phyloP scores from a whole-genome alignment of 1,284 basidiomycete species.

The Papiliotrema flavescens region DNA sequence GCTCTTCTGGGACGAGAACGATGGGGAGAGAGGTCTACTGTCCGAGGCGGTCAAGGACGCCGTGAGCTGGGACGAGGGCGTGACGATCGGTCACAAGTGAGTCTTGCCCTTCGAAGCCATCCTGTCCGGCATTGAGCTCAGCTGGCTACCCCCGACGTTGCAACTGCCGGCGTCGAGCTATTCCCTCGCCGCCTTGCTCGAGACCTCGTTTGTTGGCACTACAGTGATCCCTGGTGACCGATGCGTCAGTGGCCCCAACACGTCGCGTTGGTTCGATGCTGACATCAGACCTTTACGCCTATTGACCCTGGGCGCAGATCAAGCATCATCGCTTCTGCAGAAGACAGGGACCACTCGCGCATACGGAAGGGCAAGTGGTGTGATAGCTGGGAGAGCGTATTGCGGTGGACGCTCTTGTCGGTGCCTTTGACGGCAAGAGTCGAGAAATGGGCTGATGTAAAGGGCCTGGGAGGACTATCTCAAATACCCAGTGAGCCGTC shows the following conservation, averaged over 20 bases:
- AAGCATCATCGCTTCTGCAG: conserved; percentile 3
- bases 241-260: conserved; percentile 12
- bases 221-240: conserved; percentile 21
- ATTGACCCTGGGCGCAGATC: conserved; percentile 14
- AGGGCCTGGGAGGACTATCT: conserved; percentile 7
- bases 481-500: not conserved
- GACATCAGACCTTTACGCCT: conserved; percentile 14
- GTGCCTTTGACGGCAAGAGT: not conserved
- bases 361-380: conserved; percentile 15
- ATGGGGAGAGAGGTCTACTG: conserved; percentile 14
- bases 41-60: conserved; percentile 6
- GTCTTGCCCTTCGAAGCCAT: not conserved
- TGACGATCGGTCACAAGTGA: conserved; percentile 23
- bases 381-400: conserved; percentile 11
- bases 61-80: conserved; percentile 26
- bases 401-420: conserved; percentile 12
- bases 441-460: not conserved
- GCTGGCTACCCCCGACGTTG: conserved; percentile 22
- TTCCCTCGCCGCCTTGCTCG: conserved; percentile 17
- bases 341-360: conserved; percentile 8
- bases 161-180: conserved; percentile 21
- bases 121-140: conserved; percentile 3
- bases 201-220: conserved; percentile 10
- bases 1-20: conserved; percentile 16
- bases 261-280: not conserved